Conservation (phyloP, 129 eudicot genomes). For the Heracleum sosnowskyi region DNA sequence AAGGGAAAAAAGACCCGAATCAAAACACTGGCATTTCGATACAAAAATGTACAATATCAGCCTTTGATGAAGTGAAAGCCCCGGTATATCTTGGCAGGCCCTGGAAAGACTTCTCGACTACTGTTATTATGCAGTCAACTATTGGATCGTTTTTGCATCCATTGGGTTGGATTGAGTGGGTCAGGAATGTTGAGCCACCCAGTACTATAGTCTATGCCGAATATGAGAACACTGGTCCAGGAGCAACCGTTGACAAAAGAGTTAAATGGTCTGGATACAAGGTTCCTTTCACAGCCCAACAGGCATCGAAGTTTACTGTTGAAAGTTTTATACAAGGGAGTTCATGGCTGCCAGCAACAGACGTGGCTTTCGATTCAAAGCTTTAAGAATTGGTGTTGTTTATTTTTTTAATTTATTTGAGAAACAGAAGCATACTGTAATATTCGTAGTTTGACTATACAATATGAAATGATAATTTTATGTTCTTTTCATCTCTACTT, state of each 20-base stretch:
- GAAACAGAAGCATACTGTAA: neutral
- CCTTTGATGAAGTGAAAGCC: neutral
- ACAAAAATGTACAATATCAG: neutral
- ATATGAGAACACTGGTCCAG: slow-evolving; percentile 56
- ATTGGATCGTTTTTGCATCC: slow-evolving; percentile 50
- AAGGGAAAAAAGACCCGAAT: slow-evolving; percentile 5
- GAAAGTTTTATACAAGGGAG: slow-evolving; percentile 42
- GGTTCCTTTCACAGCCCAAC: slow-evolving; percentile 27
- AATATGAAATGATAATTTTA: neutral
- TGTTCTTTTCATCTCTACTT: neutral
- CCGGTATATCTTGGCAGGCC: slow-evolving; percentile 8
- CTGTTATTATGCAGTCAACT: slow-evolving; percentile 51
- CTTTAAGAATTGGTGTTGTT: neutral
- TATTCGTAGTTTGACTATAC: neutral
- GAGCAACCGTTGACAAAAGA: slow-evolving; percentile 33
- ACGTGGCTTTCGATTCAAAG: slow-evolving; percentile 31
- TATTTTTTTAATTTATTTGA: neutral
- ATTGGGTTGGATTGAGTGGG: slow-evolving; percentile 67
- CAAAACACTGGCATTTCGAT: slow-evolving; percentile 6
- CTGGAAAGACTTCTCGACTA: slow-evolving; percentile 68
- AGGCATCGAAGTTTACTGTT: slow-evolving; percentile 56
- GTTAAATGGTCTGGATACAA: slow-evolving; percentile 67
- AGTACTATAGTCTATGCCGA: slow-evolving; percentile 51
- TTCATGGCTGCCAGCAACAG: slow-evolving; percentile 42
- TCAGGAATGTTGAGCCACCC: slow-evolving; percentile 50